Evolutionary conservation across 768 basidiomycete genomes (phyloP).

Genomic region (Thelephora ganbajun): DNA sequence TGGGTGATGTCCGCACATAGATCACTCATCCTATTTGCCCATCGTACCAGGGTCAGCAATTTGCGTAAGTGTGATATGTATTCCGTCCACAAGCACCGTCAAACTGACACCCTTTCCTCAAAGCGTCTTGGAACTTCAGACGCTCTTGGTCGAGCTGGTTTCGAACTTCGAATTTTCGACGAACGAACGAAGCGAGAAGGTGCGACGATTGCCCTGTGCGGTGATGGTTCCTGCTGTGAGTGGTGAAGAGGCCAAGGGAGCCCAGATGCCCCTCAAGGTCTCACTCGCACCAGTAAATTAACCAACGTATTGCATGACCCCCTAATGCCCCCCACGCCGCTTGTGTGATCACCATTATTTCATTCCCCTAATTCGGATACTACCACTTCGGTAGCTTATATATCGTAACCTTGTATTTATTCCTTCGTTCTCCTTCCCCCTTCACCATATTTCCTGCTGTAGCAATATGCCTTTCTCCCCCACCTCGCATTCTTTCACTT

Average conservation of each 20-base stretch:
- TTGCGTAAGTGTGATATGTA: not conserved
- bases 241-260: constrained; percentile 17
- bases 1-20: not conserved
- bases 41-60: not conserved
- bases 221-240: constrained; percentile 23
- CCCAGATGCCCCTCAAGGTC: constrained; percentile 19
- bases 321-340: no score
- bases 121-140: constrained; percentile 21
- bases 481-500: no score
- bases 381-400: no score
- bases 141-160: constrained; percentile 20
- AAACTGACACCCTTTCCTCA: constrained; percentile 9
- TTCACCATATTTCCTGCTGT: no score
- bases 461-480: no score
- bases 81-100: not conserved
- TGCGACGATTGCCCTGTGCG: constrained; percentile 16
- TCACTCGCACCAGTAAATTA: constrained; percentile 10
- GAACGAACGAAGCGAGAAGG: constrained; percentile 15
- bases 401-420: no score
- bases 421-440: no score
- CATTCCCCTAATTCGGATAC: no score
- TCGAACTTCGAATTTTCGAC: constrained; percentile 21
- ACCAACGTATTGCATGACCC: not conserved
- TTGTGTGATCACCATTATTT: no score
- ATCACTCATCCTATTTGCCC: no score